phyloP scores from a whole-genome alignment of 768 basidiomycete species.

The Piloderma croceum region DNA sequence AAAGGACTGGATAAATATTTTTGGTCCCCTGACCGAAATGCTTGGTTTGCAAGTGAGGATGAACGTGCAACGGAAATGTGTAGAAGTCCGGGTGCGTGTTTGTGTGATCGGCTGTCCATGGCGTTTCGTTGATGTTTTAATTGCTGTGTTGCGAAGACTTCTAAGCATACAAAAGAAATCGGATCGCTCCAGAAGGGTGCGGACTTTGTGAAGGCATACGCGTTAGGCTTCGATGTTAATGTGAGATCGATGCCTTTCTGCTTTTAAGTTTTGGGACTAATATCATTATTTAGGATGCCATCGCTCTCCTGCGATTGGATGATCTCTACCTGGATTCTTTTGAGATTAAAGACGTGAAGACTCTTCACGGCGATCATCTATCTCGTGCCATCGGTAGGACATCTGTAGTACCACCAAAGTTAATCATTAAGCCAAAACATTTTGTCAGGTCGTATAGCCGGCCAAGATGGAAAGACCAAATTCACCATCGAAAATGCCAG shows the following conservation, averaged over 20 bases:
- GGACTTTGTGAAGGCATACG: slow-evolving; percentile 94
- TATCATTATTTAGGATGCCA: slow-evolving; percentile 63
- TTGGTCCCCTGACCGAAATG: slow-evolving; percentile 93
- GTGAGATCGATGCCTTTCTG: slow-evolving; percentile 35
- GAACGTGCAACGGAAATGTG: slow-evolving; percentile 85
- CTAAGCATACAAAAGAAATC: slow-evolving; percentile 88
- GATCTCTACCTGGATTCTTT: slow-evolving; percentile 98
- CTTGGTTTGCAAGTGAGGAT: slow-evolving; percentile 93
- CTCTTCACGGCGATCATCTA: slow-evolving; percentile 93
- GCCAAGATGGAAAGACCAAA: slow-evolving; percentile 97
- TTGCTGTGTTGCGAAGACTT: slow-evolving; percentile 52
- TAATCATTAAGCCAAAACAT: slow-evolving; percentile 6
- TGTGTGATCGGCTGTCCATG: background rate
- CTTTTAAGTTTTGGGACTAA: background rate
- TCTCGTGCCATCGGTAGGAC: slow-evolving; percentile 88
- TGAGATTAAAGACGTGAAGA: slow-evolving; percentile 99
- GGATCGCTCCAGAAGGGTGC: slow-evolving; percentile 95
- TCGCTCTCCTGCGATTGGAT: slow-evolving; percentile 91
- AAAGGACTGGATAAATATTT: slow-evolving; percentile 93
- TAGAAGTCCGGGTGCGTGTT: slow-evolving; percentile 90
- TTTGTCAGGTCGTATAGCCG: slow-evolving; percentile 83
- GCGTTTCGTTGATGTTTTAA: slow-evolving; percentile 1
- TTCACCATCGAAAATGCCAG: slow-evolving; percentile 98
- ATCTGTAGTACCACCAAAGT: background rate
- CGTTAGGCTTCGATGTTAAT: slow-evolving; percentile 92